A percentile compares a stretch with the other conserved stretches of the same genome.
Evolutionary conservation across 257 asterid species (phyloP).

Genomic region (Scutellaria galericulata): DNA sequence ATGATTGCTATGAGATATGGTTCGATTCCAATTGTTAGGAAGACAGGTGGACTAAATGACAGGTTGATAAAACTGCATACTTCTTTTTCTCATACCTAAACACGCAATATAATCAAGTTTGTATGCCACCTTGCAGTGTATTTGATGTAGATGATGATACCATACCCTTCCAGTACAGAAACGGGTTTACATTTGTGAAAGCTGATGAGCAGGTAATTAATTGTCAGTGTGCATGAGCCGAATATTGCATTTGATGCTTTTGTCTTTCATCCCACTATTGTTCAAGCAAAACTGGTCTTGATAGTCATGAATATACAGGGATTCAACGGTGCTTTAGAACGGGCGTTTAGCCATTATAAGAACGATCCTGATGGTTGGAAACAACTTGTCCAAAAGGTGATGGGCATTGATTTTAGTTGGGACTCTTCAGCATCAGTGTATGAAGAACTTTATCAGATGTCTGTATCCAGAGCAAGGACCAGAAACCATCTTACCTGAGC

Average conservation of each 20-base stretch:
- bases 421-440: constrained; percentile 76
- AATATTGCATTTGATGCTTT: neutral
- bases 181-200: constrained; percentile 78
- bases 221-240: constrained; percentile 10
- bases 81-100: neutral
- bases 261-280: constrained; percentile 6
- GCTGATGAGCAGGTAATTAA: constrained; percentile 88
- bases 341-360: constrained; percentile 68
- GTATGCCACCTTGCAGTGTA: constrained; percentile 63
- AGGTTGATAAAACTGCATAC: constrained; percentile 49
- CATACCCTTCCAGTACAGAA: constrained; percentile 76
- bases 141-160: constrained; percentile 83
- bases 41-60: constrained; percentile 97
- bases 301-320: constrained; percentile 53
- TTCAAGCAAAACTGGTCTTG: constrained; percentile 13
- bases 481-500: constrained; percentile 40
- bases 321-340: constrained; percentile 67
- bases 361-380: constrained; percentile 67
- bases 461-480: constrained; percentile 70
- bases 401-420: constrained; percentile 96
- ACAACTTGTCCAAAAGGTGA: constrained; percentile 73
- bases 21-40: constrained; percentile 83
- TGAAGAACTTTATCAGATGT: constrained; percentile 80
- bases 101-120: constrained; percentile 26
- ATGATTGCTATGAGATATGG: constrained; percentile 99